Evolutionary conservation across 2,329 filamentous ascomycete genomes (phyloP).

Genomic region (Lachnellula suecica): DNA sequence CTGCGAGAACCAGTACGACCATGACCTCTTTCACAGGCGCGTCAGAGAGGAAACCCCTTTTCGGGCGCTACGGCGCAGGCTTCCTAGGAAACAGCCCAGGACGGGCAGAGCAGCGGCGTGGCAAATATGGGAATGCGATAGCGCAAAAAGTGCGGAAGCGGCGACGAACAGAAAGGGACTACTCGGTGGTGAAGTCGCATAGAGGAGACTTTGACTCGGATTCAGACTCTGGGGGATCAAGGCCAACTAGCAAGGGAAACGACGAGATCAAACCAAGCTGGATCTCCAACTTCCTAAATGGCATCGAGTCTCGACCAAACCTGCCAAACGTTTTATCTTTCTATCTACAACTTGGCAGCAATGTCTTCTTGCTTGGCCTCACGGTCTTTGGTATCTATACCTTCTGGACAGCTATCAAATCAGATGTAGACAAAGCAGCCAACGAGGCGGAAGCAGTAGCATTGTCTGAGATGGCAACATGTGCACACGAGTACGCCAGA

Average conservation of each 20-base stretch:
- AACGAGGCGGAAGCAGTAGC: constrained; percentile 63
- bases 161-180: constrained; percentile 43
- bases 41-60: constrained; percentile 41
- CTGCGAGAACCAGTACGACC: constrained; percentile 52
- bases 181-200: constrained; percentile 33
- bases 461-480: constrained; percentile 77
- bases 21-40: constrained; percentile 48
- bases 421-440: constrained; percentile 48
- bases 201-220: constrained; percentile 37
- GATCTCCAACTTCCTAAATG: constrained; percentile 54
- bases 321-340: constrained; percentile 65
- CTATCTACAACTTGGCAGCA: constrained; percentile 60
- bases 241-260: constrained; percentile 32
- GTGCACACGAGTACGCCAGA: constrained; percentile 68
- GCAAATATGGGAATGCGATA: constrained; percentile 45
- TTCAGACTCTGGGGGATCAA: constrained; percentile 35
- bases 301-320: constrained; percentile 63
- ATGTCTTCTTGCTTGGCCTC: constrained; percentile 45
- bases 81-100: constrained; percentile 48
- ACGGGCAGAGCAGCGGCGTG: constrained; percentile 61
- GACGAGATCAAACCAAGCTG: constrained; percentile 29
- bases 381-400: constrained; percentile 36
- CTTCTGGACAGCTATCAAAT: constrained; percentile 30
- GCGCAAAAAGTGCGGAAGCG: constrained; percentile 49
- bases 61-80: constrained; percentile 43